Evolutionary conservation across 2,329 filamentous ascomycete genomes (phyloP).

Genomic region (Biscogniauxia sp.): DNA sequence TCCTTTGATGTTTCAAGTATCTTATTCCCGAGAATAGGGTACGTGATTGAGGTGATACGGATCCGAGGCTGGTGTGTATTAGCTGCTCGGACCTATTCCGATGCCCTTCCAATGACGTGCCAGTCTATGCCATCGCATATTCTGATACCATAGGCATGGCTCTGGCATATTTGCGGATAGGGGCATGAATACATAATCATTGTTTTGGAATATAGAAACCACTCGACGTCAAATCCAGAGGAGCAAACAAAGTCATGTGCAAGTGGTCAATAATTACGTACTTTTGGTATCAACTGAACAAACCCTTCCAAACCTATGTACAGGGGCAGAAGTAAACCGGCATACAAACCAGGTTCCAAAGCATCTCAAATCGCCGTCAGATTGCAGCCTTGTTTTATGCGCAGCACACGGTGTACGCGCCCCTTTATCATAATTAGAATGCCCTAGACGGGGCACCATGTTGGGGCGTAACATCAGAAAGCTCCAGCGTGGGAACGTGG

Average conservation of each 20-base stretch:
- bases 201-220: background rate
- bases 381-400: background rate
- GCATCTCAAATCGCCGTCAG: background rate
- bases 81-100: too few species aligned
- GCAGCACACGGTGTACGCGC: background rate
- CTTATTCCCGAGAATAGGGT: too few species aligned
- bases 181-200: too few species aligned
- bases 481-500: background rate
- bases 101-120: too few species aligned
- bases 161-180: too few species aligned
- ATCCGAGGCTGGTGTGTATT: too few species aligned
- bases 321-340: background rate
- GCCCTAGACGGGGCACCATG: background rate
- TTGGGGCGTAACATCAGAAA: background rate
- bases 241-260: background rate
- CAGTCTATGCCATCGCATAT: too few species aligned
- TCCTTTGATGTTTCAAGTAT: too few species aligned
- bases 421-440: background rate
- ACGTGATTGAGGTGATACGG: too few species aligned
- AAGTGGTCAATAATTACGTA: background rate
- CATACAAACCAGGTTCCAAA: background rate
- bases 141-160: too few species aligned
- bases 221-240: background rate
- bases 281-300: slow-evolving; percentile 3
- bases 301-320: background rate